Conservation (phyloP, 2,329 filamentous ascomycete genomes). For the Lachnellula suecica region DNA sequence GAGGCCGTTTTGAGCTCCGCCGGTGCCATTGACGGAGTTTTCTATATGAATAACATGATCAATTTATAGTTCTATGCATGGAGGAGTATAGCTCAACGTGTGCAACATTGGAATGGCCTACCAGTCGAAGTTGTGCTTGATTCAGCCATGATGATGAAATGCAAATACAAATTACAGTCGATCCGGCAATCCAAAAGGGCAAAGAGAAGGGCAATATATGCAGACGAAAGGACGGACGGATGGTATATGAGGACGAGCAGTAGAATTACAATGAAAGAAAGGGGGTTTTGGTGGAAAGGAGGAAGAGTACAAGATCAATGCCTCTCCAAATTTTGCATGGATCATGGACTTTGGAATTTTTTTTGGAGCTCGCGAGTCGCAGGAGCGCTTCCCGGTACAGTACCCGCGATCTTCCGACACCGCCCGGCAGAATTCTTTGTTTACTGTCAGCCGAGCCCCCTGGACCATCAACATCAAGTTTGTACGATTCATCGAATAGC, state of each 20-base stretch:
- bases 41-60: slow-evolving; percentile 16
- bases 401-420: neutral
- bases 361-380: too few relatives aligned
- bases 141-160: slow-evolving; percentile 27
- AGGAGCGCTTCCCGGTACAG: neutral
- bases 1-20: slow-evolving; percentile 18
- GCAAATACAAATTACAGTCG: slow-evolving; percentile 2
- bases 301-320: slow-evolving; percentile 11
- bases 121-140: slow-evolving; percentile 26
- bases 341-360: neutral
- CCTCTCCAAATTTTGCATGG: slow-evolving; percentile 6
- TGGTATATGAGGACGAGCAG: slow-evolving; percentile 9
- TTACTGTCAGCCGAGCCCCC: neutral
- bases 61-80: neutral
- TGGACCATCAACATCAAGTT: neutral
- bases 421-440: neutral
- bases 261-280: slow-evolving; percentile 16
- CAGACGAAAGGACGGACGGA: slow-evolving; percentile 12
- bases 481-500: neutral
- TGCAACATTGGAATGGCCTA: slow-evolving; percentile 14
- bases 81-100: neutral
- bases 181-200: slow-evolving; percentile 11
- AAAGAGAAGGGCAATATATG: slow-evolving; percentile 12
- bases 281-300: slow-evolving; percentile 3
- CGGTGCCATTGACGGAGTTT: slow-evolving; percentile 13